phyloP scores from a whole-genome alignment of 768 basidiomycete species.

The Gymnopilus junonius region DNA sequence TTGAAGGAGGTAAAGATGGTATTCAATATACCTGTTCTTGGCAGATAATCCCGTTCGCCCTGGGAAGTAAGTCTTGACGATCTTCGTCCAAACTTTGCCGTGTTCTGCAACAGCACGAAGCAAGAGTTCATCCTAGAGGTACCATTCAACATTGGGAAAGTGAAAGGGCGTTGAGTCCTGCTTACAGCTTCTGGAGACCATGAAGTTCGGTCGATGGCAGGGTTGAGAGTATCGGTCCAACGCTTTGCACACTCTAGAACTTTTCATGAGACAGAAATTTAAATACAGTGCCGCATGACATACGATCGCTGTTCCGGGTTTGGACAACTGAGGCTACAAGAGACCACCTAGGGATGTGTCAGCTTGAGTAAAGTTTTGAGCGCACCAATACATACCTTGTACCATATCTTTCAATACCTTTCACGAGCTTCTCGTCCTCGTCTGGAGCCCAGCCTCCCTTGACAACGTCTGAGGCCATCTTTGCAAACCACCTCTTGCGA shows the following conservation, averaged over 20 bases:
- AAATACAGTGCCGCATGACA: constrained; percentile 25
- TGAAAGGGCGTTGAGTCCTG: background rate
- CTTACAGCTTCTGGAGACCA: constrained; percentile 60
- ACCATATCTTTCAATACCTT: constrained; percentile 59
- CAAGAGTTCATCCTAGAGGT: constrained; percentile 52
- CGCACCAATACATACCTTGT: constrained; percentile 46
- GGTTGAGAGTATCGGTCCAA: constrained; percentile 65
- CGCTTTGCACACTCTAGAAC: constrained; percentile 60
- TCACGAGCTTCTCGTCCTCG: constrained; percentile 60
- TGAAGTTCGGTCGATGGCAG: constrained; percentile 62
- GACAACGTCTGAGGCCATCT: constrained; percentile 65
- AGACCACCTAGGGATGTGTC: constrained; percentile 47
- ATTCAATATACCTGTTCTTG: constrained; percentile 53
- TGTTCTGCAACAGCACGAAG: constrained; percentile 57
- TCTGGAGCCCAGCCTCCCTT: constrained; percentile 67
- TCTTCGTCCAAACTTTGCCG: constrained; percentile 66
- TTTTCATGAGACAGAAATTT: constrained; percentile 16
- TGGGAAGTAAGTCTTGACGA: constrained; percentile 64
- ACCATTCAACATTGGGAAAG: constrained; percentile 5
- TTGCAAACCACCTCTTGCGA: constrained; percentile 66
- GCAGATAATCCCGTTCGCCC: constrained; percentile 62
- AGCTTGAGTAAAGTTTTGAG: background rate
- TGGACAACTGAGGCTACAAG: constrained; percentile 61
- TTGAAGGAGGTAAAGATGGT: background rate
- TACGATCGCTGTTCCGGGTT: constrained; percentile 63